Evolutionary conservation across 768 basidiomycete genomes (phyloP).

Genomic region (Piloderma croceum): DNA sequence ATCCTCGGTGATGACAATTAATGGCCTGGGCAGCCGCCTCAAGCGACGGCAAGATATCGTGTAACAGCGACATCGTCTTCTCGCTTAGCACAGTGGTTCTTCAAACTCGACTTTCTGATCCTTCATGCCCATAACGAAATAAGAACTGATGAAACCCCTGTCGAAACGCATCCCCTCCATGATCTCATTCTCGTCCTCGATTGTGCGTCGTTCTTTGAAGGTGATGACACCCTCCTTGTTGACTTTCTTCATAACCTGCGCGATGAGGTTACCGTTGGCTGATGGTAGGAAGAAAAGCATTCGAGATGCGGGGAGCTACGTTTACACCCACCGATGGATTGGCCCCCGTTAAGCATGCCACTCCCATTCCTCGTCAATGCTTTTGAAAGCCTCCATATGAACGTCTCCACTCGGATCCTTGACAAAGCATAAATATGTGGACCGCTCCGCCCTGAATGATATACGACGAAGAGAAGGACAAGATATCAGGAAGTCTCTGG

Average conservation of each 20-base stretch:
- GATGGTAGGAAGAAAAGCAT: too few species aligned
- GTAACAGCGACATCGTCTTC: conserved; percentile 94
- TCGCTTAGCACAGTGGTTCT: conserved; percentile 91
- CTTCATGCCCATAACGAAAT: conserved; percentile 99
- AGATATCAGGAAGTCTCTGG: too few species aligned
- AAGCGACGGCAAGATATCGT: conserved; percentile 92
- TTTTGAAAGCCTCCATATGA: too few species aligned
- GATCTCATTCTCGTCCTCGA: conserved; percentile 98
- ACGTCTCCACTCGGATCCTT: neutral
- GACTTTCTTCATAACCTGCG: conserved; percentile 99
- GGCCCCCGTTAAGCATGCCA: too few species aligned
- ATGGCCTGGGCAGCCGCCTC: conserved; percentile 70
- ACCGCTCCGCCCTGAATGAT: too few species aligned
- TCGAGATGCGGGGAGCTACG: too few species aligned
- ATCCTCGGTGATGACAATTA: conserved; percentile 97
- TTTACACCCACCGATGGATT: too few species aligned
- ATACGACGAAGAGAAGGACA: too few species aligned
- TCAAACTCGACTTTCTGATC: conserved; percentile 93
- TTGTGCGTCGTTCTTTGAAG: conserved; percentile 97
- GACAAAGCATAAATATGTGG: too few species aligned
- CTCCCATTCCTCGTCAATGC: too few species aligned
- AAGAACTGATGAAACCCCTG: conserved; percentile 95
- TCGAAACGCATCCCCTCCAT: conserved; percentile 99
- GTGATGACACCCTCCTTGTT: conserved; percentile 99
- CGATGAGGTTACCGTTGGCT: conserved; percentile 85